Evolutionary conservation across 331 rosid species (phyloP), one percentile per base, ranked within the genome.

Genomic region (Stylosanthes scabra): DNA sequence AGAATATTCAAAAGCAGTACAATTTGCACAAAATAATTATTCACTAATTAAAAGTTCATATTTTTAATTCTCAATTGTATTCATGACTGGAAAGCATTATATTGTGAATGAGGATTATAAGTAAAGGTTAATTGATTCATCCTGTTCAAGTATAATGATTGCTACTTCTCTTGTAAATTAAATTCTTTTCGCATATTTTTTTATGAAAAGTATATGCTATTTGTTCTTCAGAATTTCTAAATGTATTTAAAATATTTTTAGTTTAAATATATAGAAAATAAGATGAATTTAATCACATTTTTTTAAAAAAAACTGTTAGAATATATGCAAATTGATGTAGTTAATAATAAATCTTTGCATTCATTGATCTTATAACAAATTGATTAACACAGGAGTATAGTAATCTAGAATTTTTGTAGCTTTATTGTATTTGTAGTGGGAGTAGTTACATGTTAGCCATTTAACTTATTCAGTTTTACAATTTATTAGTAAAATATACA

Each of bases 1-100:
- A 60, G 15, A 28, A 28, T 44, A 71, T 46, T 58, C 11, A 9
- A 14, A 71, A 59, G 27, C 62, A 71, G 47, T 71, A 29, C 76
- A 29, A 59, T 59, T 59, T 59, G 59, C 49, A 28, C 37, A 58
- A n/a, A 28, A 13, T 57, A 47, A 10, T 13, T 14, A 10, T 13
- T 14, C 31, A 59, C 14, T 4, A 12, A 8, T 5, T 27, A n/a
- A 31, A 34, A 60, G 41, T 20, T 37, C 40, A 37, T 50, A 62
- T 62, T 47, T 47, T 62, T 73, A 62, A 45, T 59, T 71, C 46
- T 28, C 57, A 29, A 2, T 42, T 65, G 45, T 56, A 31, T 10
- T 59, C 59, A 8, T 39, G 3, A 13, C 14, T 50, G 70, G 55
- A 51, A 20, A n/a, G 6, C 55, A 62, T 50, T 73, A 29, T 34